Percentiles rank a stretch among this genome's conserved stretches.
These are phyloP conservation scores for Schizothecium vesticola DNA, from an alignment of 495 filamentous ascomycete genomes.

Conservation along the genomic window DNA sequence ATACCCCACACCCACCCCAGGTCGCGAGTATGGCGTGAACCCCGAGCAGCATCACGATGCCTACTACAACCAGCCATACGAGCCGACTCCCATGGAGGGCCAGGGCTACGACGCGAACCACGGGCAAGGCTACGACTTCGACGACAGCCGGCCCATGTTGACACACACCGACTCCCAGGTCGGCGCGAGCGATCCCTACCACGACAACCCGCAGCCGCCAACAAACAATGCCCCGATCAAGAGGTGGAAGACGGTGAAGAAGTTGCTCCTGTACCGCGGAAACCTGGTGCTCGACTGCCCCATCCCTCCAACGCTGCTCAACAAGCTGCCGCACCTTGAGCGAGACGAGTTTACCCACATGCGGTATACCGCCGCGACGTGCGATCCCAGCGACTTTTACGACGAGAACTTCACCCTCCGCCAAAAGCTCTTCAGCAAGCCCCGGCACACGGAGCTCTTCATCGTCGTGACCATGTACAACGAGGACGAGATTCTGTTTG, in stretches of 20 bases:
- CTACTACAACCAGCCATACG: constrained; percentile 78
- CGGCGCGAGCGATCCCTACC: constrained; percentile 41
- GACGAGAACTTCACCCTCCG: constrained; percentile 86
- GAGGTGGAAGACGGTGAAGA: constrained; percentile 97
- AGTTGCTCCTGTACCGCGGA: constrained; percentile 92
- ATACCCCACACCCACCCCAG: constrained; percentile 59
- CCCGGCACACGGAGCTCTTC: constrained; percentile 91
- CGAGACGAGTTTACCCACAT: constrained; percentile 99
- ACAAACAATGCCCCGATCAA: constrained; percentile 55
- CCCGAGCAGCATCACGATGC: constrained; percentile 81
- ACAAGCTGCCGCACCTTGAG: constrained; percentile 79
- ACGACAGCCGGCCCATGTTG: constrained; percentile 49
- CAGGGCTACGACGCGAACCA: constrained; percentile 42
- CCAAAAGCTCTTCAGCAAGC: constrained; percentile 89
- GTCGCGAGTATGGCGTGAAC: constrained; percentile 64
- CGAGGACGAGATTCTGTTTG: constrained; percentile 94
- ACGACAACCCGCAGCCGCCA: constrained; percentile 44
- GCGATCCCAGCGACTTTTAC: constrained; percentile 86
- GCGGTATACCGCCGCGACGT: constrained; percentile 95
- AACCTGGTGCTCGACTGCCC: constrained; percentile 98
- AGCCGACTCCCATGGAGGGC: constrained; percentile 58
- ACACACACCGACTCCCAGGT: constrained; percentile 41
- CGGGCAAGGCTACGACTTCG: constrained; percentile 28
- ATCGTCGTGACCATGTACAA: constrained; percentile 99
- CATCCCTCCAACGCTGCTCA: constrained; percentile 82